Base-by-base conservation (phyloP, 2,329 filamentous ascomycete species). In the Colletotrichum caudatum region DNA sequence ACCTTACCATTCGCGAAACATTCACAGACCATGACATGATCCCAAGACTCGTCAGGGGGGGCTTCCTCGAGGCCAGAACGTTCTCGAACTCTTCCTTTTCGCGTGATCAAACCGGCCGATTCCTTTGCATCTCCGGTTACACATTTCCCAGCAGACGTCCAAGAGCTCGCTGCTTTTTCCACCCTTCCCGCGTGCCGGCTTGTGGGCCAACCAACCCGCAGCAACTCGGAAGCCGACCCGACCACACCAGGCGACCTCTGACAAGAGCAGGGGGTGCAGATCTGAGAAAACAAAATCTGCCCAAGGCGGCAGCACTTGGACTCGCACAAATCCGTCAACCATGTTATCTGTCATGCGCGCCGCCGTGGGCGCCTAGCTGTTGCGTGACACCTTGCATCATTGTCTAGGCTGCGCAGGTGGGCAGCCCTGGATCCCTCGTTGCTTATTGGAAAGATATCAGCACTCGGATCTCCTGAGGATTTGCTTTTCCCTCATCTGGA, bases 401-500 rank as follows among this genome's bases (percentile, higher is more conserved):
- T 53, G 69, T 64, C 69, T 56, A 35, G 58, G 50, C 46, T 37
- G n/a, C 64, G n/a, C 50, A 62, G 2, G 48, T 46, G 14, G 50
- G 23, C 50, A 29, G 23, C 29, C 50, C 50, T 33, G 53, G 33
- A 29, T 33, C 23, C 35, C 37, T 69, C 39, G n/a, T 71, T 69
- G 69, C 69, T 71, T 71, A 66, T 71, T 69, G 59, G 35, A 46
- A n/a, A n/a, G 33, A 41, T 1, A 39, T 39, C n/a, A 33, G 57
- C 65, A 56, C 69, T 69, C 69, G 59, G 65, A 71, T 71, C 65
- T 54, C 69, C 51, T 51, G n/a, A 23, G 41, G 29, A 56, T 37
- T 71, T 71, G 69, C 69, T 71, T 71, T 71, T 71, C 44, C n/a
- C 26, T 41, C 54, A 37, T 64, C 29, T 53, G 53, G 59, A 69